Conservation (phyloP, 345 rosid genomes). For the Citrus hindsii region DNA sequence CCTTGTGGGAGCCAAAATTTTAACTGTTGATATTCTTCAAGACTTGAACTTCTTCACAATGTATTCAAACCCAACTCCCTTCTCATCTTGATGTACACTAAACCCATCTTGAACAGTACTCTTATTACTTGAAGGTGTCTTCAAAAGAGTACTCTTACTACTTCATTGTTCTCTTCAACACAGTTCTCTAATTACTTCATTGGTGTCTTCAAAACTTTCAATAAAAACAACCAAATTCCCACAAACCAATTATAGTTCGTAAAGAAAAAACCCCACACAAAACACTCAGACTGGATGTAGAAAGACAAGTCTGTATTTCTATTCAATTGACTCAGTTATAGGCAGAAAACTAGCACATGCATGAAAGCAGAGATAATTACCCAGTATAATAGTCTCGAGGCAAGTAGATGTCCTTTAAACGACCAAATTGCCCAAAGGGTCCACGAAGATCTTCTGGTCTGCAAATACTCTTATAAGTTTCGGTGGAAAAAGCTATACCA, state of each 20-base stretch:
- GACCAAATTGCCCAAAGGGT: conserved; percentile 81
- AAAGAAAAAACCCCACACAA: conserved; percentile 23
- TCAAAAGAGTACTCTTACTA: conserved; percentile 31
- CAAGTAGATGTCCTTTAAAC: conserved; percentile 78
- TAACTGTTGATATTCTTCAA: conserved; percentile 52
- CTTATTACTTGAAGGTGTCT: conserved; percentile 36
- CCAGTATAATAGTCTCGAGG: conserved; percentile 92
- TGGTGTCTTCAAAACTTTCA: conserved; percentile 75
- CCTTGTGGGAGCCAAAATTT: conserved; percentile 50
- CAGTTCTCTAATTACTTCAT: conserved; percentile 58
- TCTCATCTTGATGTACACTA: conserved; percentile 39
- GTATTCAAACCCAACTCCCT: conserved; percentile 51
- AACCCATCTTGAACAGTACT: conserved; percentile 42
- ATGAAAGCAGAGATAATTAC: conserved; percentile 33
- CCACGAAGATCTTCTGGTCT: conserved; percentile 82
- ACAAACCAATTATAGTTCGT: conserved; percentile 35
- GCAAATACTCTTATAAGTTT: conserved; percentile 14
- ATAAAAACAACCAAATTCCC: conserved; percentile 61
- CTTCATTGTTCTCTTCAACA: conserved; percentile 48
- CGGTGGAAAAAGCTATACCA: background rate
- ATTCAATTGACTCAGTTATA: background rate
- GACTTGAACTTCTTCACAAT: conserved; percentile 59
- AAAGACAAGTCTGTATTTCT: background rate
- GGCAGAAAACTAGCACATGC: conserved; percentile 5
- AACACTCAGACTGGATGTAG: conserved; percentile 9